Base-by-base conservation (phyloP, 2,329 filamentous ascomycete species). In the Juglanconis oblonga region DNA sequence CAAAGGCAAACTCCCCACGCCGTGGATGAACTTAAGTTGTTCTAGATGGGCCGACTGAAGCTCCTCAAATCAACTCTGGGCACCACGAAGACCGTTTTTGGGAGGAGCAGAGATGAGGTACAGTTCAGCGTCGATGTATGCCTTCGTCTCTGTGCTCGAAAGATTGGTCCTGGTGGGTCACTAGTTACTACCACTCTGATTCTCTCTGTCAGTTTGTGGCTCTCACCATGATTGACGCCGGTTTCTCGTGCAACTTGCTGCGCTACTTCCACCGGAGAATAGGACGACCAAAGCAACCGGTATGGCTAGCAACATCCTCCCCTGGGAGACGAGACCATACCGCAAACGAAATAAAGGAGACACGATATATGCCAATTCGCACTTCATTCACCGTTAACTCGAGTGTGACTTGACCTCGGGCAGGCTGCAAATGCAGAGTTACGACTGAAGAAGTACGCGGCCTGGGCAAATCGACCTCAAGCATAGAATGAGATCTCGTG, bases 51-150 rank as follows among this genome's bases (percentile, higher is more conserved):
- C 17, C 44, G 14, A 47, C 44, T 47, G 44, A 10, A 47, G 44
- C 44, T 47, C 44, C 14, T 47, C 44, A 14, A 47, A 47, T 7
- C 2, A 2, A 29, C n/a, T 47, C 14, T 6, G 14, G 5, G 44
- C 66, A 66, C 17, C 44, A 29, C n/a, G n/a, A 47, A 47, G 44
- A 10, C n/a, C 6, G 6, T 62, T 65, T 51, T 56, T 65, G 4
- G 68, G 62, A 2, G 68, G 68, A 3, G 47, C 14, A 2, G 58
- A 62, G 66, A 73, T 72, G 7, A 73, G 59, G 60, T 71, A 74
- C 2, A 70, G 55, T 54, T 73, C 71, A 3, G 66, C 72, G 8
- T 71, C 56, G 61, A 74, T 62, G 52, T 74, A 73, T 9, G 54
- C 59, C 17, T 59, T 49, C 56, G 70, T 72, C 61, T 74, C 69